These are phyloP conservation scores for Prunus davidiana DNA, from an alignment of 306 rosid genomes.

Conservation along the genomic window DNA sequence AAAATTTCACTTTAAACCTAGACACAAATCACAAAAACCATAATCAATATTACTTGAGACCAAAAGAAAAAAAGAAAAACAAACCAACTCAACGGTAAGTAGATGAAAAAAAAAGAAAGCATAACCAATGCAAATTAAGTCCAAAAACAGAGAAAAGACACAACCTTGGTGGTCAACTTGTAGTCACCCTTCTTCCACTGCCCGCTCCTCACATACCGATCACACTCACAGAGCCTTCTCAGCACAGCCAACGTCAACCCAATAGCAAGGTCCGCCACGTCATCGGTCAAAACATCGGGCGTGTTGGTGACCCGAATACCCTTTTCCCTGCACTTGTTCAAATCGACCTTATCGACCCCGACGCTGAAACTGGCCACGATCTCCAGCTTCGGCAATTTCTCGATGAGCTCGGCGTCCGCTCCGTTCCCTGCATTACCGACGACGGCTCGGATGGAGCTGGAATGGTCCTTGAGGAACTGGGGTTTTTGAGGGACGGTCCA, in stretches of 20 bases:
- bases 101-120: background rate
- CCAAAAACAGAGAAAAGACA: background rate
- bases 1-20: background rate
- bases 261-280: constrained; percentile 68
- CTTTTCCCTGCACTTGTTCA: constrained; percentile 47
- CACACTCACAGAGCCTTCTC: constrained; percentile 60
- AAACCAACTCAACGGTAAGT: background rate
- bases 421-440: constrained; percentile 36
- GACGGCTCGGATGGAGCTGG: constrained; percentile 56
- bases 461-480: constrained; percentile 37
- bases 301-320: constrained; percentile 78
- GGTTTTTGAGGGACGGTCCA: constrained; percentile 42
- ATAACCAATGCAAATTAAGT: background rate
- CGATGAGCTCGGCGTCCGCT: constrained; percentile 52
- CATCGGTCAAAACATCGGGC: constrained; percentile 84
- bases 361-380: constrained; percentile 72
- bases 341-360: constrained; percentile 71
- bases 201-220: constrained; percentile 62
- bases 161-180: constrained; percentile 69
- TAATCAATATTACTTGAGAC: background rate
- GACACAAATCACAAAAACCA: background rate
- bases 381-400: constrained; percentile 62
- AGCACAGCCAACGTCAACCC: constrained; percentile 52
- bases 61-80: background rate
- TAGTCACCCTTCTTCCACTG: constrained; percentile 67